phyloP scores from a whole-genome alignment of 805 yeast genomes.

The Metschnikowia baotianmanensis region DNA sequence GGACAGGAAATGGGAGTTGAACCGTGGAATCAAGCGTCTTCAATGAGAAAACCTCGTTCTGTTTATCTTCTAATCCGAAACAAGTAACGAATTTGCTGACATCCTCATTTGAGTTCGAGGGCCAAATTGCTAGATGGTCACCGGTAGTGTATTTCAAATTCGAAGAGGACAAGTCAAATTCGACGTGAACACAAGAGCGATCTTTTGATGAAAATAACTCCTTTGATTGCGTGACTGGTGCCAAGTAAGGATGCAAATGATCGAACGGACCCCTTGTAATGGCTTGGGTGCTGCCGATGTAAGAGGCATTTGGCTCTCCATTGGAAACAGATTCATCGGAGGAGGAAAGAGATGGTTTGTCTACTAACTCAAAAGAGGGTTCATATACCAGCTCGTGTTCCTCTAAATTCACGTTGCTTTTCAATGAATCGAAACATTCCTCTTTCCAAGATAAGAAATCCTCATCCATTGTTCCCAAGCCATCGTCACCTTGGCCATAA shows the following conservation, averaged over 20 bases:
- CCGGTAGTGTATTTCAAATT: constrained; percentile 88
- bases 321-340: constrained; percentile 36
- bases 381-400: constrained; percentile 81
- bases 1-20: constrained; percentile 62
- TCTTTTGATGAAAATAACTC: constrained; percentile 66
- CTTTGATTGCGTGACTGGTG: constrained; percentile 56
- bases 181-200: constrained; percentile 87
- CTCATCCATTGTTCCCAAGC: constrained; percentile 91
- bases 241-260: constrained; percentile 77
- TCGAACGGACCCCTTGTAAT: constrained; percentile 71
- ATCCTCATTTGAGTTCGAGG: constrained; percentile 79
- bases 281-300: constrained; percentile 26
- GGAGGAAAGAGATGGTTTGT: constrained; percentile 27
- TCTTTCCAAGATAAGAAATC: constrained; percentile 95
- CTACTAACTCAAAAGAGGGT: constrained; percentile 55
- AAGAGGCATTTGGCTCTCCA: constrained; percentile 81
- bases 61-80: constrained; percentile 55
- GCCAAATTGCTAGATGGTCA: constrained; percentile 94
- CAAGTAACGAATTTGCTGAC: constrained; percentile 63
- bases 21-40: constrained; percentile 70
- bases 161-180: constrained; percentile 74
- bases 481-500: constrained; percentile 95
- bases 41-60: constrained; percentile 58
- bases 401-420: constrained; percentile 60
- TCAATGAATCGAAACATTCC: constrained; percentile 60